Percentiles rank a stretch among this genome's conserved stretches.
Evolutionary conservation across 805 yeast species (phyloP).

Genomic region (Starmerella potacharoeniae): DNA sequence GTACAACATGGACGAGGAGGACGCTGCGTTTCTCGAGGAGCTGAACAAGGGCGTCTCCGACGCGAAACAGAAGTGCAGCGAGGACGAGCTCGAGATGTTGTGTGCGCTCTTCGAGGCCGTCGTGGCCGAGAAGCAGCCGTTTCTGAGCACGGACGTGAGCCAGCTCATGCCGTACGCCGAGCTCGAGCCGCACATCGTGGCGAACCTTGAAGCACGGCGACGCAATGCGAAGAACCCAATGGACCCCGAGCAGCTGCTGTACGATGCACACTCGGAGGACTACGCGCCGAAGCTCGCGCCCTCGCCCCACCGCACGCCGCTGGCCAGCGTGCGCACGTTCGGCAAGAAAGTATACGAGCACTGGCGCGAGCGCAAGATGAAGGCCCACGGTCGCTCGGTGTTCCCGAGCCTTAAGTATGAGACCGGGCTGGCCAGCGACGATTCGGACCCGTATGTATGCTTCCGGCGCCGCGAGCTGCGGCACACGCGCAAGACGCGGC

Average conservation of each 20-base stretch:
- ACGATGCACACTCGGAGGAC: slow-evolving; percentile 20
- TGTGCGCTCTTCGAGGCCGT: slow-evolving; percentile 63
- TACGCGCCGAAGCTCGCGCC: slow-evolving; percentile 19
- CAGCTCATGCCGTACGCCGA: slow-evolving; percentile 64
- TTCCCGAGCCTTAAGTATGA: slow-evolving; percentile 73
- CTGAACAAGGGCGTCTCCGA: slow-evolving; percentile 24
- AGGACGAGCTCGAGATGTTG: slow-evolving; percentile 75
- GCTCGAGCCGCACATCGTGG: slow-evolving; percentile 38
- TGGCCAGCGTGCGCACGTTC: slow-evolving; percentile 32
- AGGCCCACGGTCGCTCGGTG: slow-evolving; percentile 55
- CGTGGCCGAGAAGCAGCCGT: slow-evolving; percentile 77
- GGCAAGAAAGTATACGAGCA: slow-evolving; percentile 65
- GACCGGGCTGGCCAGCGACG: slow-evolving; percentile 73
- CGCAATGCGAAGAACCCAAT: slow-evolving; percentile 41
- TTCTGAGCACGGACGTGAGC: slow-evolving; percentile 69
- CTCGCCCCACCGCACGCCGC: slow-evolving; percentile 20
- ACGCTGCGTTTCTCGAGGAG: slow-evolving; percentile 53
- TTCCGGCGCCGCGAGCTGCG: slow-evolving; percentile 92
- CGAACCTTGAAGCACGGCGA: slow-evolving; percentile 29
- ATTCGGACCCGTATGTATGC: slow-evolving; percentile 77
- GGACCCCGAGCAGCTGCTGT: slow-evolving; percentile 26
- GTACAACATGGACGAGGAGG: slow-evolving; percentile 83
- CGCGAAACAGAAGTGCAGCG: slow-evolving; percentile 39
- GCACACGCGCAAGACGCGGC: slow-evolving; percentile 89
- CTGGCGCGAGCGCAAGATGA: slow-evolving; percentile 68